These are phyloP conservation scores for Trapa incisa DNA, from an alignment of 345 rosid species.

Conservation along the genomic window DNA sequence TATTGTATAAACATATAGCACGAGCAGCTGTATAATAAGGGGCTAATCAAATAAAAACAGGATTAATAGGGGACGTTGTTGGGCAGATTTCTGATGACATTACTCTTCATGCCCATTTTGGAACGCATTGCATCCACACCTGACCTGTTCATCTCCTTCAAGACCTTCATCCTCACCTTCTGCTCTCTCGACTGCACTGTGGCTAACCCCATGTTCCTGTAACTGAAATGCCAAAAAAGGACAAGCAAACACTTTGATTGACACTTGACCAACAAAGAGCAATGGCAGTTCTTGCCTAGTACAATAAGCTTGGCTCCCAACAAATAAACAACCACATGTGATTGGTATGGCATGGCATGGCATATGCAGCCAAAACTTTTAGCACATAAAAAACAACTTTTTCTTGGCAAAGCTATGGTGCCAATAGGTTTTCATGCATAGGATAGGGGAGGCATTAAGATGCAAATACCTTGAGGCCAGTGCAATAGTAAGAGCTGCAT, in stretches of 20 bases:
- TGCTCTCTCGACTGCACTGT: slow-evolving; percentile 7
- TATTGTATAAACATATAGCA: no score
- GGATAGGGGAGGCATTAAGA: neutral
- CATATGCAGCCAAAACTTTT: neutral
- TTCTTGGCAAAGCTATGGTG: no score
- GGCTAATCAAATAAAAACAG: no score
- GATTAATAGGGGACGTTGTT: neutral
- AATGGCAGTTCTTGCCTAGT: neutral
- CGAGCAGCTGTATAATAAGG: no score
- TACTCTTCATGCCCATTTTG: slow-evolving; percentile 73
- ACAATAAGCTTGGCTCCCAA: neutral
- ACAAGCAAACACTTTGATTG: neutral
- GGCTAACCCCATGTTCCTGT: slow-evolving; percentile 74
- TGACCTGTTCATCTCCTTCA: slow-evolving; percentile 51
- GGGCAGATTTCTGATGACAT: slow-evolving; percentile 68
- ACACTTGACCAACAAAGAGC: neutral
- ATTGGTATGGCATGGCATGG: neutral
- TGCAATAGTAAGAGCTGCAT: slow-evolving; percentile 46
- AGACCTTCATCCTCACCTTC: slow-evolving; percentile 48
- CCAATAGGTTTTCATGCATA: neutral
- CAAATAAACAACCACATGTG: no score
- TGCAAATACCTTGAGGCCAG: slow-evolving; percentile 55
- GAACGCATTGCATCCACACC: slow-evolving; percentile 62
- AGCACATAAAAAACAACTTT: no score
- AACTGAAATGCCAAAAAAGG: slow-evolving; percentile 28